Percentiles rank a stretch among this genome's conserved stretches.
These are phyloP conservation scores for Lactifluus subvellereus DNA, from an alignment of 768 basidiomycete genomes.

Conservation along the genomic window DNA sequence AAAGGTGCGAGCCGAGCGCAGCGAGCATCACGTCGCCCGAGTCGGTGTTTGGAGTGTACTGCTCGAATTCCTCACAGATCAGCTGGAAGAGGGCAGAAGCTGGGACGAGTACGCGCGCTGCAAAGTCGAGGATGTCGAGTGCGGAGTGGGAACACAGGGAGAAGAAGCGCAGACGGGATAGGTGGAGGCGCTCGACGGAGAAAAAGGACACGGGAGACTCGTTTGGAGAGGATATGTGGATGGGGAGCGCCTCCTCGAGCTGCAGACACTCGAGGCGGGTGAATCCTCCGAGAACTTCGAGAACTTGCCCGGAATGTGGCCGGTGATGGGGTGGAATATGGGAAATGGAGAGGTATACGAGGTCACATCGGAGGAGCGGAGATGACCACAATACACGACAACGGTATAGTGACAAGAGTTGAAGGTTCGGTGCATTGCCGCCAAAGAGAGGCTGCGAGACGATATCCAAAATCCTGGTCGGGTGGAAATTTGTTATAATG, in stretches of 20 bases:
- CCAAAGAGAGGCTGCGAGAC: constrained; percentile 8
- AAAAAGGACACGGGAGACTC: constrained; percentile 6
- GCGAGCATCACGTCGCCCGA: constrained; percentile 20
- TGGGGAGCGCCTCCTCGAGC: constrained; percentile 19
- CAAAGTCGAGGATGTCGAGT: constrained; percentile 20
- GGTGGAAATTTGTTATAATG: constrained; percentile 15
- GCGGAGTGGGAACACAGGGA: constrained; percentile 16
- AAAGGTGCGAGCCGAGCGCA: constrained; percentile 17
- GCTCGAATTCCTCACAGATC: constrained; percentile 19
- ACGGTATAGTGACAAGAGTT: constrained; percentile 14
- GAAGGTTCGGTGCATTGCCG: constrained; percentile 12
- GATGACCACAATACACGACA: constrained; percentile 19
- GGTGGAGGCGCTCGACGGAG: constrained; percentile 13
- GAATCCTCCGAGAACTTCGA: constrained; percentile 11
- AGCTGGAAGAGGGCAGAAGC: constrained; percentile 17
- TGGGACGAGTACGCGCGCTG: constrained; percentile 11
- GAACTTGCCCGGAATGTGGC: constrained; percentile 8
- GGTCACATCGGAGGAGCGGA: constrained; percentile 17
- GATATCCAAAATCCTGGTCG: constrained; percentile 5
- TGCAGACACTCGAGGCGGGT: constrained; percentile 19
- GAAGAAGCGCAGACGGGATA: constrained; percentile 12
- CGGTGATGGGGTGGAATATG: constrained; percentile 8
- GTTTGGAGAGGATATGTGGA: constrained; percentile 4
- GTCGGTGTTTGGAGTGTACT: constrained; percentile 7
- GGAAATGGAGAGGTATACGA: constrained; percentile 21